Conservation (phyloP, 116 monocot genomes). For the Zostera marina region DNA sequence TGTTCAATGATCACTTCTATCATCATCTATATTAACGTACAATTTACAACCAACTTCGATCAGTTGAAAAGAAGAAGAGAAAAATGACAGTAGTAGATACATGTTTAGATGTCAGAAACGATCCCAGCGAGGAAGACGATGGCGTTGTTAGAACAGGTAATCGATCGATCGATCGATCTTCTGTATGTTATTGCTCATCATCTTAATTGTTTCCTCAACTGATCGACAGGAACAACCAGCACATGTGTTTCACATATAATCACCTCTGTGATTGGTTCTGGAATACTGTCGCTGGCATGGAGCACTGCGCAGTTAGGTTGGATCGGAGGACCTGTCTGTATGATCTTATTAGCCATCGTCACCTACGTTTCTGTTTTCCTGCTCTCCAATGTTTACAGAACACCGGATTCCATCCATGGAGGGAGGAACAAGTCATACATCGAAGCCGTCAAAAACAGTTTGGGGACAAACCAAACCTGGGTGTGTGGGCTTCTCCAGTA, state of each 20-base stretch:
- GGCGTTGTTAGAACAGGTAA: too few relatives aligned
- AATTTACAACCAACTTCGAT: too few relatives aligned
- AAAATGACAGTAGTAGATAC: too few relatives aligned
- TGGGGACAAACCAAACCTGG: constrained; percentile 36
- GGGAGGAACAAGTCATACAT: constrained; percentile 38
- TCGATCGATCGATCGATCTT: too few relatives aligned
- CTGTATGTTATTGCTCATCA: too few relatives aligned
- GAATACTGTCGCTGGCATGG: constrained; percentile 62
- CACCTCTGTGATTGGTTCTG: constrained; percentile 57
- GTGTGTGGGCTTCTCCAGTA: constrained; percentile 30
- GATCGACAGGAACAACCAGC: constrained; percentile 24
- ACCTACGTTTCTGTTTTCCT: constrained; percentile 21
- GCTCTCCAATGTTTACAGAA: constrained; percentile 46
- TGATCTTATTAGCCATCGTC: constrained; percentile 34
- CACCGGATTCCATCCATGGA: constrained; percentile 39
- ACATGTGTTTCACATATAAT: constrained; percentile 55
- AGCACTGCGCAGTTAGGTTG: constrained; percentile 58
- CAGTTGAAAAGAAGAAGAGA: too few relatives aligned
- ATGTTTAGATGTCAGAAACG: too few relatives aligned
- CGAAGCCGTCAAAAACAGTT: constrained; percentile 27
- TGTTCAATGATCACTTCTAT: too few relatives aligned
- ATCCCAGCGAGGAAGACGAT: too few relatives aligned
- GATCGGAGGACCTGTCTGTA: constrained; percentile 26
- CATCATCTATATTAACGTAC: too few relatives aligned
- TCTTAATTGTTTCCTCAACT: too few relatives aligned